Percentiles rank a stretch among this genome's conserved stretches.
Evolutionary conservation across 1,139 yeast species (phyloP).

Genomic region (Geotrichum phurueaensis): DNA sequence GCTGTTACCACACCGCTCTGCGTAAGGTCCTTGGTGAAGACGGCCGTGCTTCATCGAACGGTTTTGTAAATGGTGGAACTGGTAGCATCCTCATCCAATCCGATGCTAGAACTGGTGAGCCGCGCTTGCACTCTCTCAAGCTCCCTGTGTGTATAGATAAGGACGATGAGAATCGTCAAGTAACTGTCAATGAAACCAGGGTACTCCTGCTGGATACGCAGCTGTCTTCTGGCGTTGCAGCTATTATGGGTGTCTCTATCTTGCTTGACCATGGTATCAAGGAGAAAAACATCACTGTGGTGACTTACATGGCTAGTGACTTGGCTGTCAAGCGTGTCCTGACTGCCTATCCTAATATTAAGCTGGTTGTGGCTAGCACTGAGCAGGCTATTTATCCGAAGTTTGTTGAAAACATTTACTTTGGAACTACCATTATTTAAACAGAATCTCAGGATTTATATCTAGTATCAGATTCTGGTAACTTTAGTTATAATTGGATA

Average conservation of each 20-base stretch:
- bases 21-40: slow-evolving; percentile 9
- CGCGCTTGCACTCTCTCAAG: slow-evolving; percentile 74
- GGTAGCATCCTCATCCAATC: slow-evolving; percentile 87
- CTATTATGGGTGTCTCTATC: slow-evolving; percentile 90
- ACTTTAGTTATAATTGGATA: background rate
- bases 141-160: slow-evolving; percentile 41
- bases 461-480: background rate
- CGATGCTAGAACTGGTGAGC: slow-evolving; percentile 86
- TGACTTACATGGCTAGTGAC: slow-evolving; percentile 73
- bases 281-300: slow-evolving; percentile 57
- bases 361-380: slow-evolving; percentile 63
- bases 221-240: slow-evolving; percentile 86
- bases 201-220: slow-evolving; percentile 80
- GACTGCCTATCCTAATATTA: slow-evolving; percentile 65
- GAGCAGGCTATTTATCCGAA: slow-evolving; percentile 45
- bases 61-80: slow-evolving; percentile 36
- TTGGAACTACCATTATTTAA: slow-evolving; percentile 57
- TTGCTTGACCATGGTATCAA: slow-evolving; percentile 73
- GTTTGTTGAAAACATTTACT: slow-evolving; percentile 71
- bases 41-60: slow-evolving; percentile 5
- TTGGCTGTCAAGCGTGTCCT: slow-evolving; percentile 70
- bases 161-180: slow-evolving; percentile 21
- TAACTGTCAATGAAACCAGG: slow-evolving; percentile 33
- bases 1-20: slow-evolving; percentile 71
- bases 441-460: background rate